phyloP scores from a whole-genome alignment of 495 filamentous ascomycete genomes.

The Thermochaetoides thermophila region DNA sequence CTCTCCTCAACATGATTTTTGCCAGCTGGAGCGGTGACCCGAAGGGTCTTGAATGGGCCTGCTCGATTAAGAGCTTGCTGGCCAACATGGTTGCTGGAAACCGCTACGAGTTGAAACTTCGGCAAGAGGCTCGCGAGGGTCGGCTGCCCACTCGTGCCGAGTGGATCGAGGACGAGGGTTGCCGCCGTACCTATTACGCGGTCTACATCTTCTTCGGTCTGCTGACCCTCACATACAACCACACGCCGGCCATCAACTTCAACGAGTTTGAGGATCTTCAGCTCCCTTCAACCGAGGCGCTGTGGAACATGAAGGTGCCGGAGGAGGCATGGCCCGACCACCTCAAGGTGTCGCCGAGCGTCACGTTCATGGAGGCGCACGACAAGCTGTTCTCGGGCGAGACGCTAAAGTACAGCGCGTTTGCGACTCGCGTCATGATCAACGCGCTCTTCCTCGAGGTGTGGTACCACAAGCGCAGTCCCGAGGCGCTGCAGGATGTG shows the following conservation, averaged over 20 bases:
- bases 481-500: conserved; percentile 88
- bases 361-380: conserved; percentile 86
- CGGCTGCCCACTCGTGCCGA: conserved; percentile 64
- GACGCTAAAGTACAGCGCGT: conserved; percentile 83
- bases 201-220: conserved; percentile 99
- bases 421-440: conserved; percentile 96
- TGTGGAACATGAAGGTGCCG: conserved; percentile 76
- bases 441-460: conserved; percentile 97
- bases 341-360: conserved; percentile 49
- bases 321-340: conserved; percentile 81
- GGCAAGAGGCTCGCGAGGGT: conserved; percentile 75
- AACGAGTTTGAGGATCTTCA: conserved; percentile 92
- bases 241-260: conserved; percentile 90
- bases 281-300: conserved; percentile 81
- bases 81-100: conserved; percentile 99
- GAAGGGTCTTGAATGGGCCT: conserved; percentile 96
- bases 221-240: conserved; percentile 91
- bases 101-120: conserved; percentile 85
- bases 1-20: conserved; percentile 95
- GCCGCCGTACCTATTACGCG: conserved; percentile 94
- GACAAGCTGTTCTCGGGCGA: conserved; percentile 91
- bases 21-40: conserved; percentile 98
- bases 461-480: conserved; percentile 96
- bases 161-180: conserved; percentile 95
- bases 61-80: conserved; percentile 92